Base-by-base conservation (phyloP, 1,139 yeast genomes). In the Pichia sp. region DNA sequence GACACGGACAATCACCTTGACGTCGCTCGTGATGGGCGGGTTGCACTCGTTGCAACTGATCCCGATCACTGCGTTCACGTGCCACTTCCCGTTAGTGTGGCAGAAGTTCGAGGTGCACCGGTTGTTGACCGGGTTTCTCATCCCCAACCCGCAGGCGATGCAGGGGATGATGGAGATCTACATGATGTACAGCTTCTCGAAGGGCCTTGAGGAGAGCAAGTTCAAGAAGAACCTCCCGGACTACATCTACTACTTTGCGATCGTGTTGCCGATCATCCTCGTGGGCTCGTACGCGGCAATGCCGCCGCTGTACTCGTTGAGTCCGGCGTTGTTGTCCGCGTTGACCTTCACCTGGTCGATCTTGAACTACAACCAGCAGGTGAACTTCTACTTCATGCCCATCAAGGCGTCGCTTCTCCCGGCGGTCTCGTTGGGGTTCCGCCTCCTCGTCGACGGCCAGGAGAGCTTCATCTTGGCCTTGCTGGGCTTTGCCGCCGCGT, bases 301-400 rank as follows among this genome's bases (percentile, higher is more conserved):
- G 6, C 71, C 75, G 51, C 65, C 66, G n/a, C 55, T 66, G 8
- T 61, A 71, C 36, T 59, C 72, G 13, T 56, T 69, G 19, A 61
- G 63, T 7, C 66, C 69, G 4, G 68, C 70, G 0, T 71, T 81
- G 68, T 67, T 80, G 38, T 75, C 82, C 5, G 80, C 85, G 45
- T 73, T 82, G 53, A 78, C 84, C 2, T 82, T 76, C 63, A 75
- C 82, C 40, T 82, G 87, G 87, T 79, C 85, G 19, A 69, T 86
- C 45, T 70, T 75, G 2, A 76, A 74, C 66, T 79, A 81, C 65
- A 74, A 77, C 62, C 73, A 79, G 45, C 71, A 71, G 36, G 80
- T 81, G 49, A 78, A 75, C 59, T 78, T 82, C 59, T 69, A 81
- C 62, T 68, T 83, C 54, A 68, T 83, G 55, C 82, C 84, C 2